Evolutionary conservation across 495 filamentous ascomycete species (phyloP).

Genomic region (Neurospora tetraspora): DNA sequence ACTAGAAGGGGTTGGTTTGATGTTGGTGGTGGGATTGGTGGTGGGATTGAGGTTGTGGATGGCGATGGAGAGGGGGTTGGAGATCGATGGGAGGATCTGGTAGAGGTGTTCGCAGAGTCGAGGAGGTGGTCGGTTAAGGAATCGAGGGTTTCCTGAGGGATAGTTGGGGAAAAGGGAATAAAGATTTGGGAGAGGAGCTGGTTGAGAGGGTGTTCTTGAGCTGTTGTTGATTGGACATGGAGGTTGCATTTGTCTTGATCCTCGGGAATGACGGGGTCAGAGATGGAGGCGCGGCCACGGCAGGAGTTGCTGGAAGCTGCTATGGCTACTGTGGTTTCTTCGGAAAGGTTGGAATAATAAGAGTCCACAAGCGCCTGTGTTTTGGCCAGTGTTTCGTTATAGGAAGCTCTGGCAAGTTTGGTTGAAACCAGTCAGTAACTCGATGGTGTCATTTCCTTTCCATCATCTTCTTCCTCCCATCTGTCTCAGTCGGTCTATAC

Average conservation of each 20-base stretch:
- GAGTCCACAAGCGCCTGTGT: conserved; percentile 1
- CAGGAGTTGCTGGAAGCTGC: neutral
- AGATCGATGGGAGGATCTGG: neutral
- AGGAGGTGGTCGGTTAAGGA: conserved; percentile 23
- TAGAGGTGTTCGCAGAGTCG: neutral
- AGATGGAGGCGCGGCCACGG: neutral
- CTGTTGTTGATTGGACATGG: neutral
- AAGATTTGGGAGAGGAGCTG: neutral
- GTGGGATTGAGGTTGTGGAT: neutral
- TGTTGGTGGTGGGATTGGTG: neutral
- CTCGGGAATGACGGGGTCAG: neutral
- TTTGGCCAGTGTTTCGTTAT: conserved; percentile 5
- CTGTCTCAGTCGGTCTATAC: neutral
- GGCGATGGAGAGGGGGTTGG: neutral
- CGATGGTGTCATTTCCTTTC: neutral
- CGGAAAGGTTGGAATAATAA: neutral
- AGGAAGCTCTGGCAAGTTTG: conserved; percentile 5
- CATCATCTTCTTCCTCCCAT: neutral
- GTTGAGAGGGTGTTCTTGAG: neutral
- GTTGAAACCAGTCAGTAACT: neutral
- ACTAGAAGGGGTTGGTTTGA: neutral
- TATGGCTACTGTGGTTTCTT: neutral
- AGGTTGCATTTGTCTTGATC: neutral
- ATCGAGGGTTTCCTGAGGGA: conserved; percentile 13
- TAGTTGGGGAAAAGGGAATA: neutral